These are phyloP conservation scores for Phytophthora lateralis DNA, from an alignment of 352 stramenopile genomes.

Conservation along the genomic window DNA sequence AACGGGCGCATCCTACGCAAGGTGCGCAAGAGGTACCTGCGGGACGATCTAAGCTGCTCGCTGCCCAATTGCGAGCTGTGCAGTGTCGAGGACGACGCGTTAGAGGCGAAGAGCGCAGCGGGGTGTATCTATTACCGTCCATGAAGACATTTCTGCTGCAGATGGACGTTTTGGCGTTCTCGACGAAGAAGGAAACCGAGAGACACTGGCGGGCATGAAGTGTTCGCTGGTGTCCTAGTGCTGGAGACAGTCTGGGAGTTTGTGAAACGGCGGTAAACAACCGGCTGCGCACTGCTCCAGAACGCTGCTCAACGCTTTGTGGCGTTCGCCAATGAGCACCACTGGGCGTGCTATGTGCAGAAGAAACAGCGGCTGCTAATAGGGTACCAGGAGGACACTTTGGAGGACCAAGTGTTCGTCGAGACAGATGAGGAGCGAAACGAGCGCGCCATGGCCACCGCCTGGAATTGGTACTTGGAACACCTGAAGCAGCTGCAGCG, in stretches of 20 bases:
- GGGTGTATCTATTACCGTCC: constrained; percentile 83
- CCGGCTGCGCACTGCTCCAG: constrained; percentile 85
- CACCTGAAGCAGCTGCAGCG: constrained; percentile 61
- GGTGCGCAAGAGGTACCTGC: constrained; percentile 86
- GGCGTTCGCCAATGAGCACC: constrained; percentile 94
- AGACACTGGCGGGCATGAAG: constrained; percentile 31
- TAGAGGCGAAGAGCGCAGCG: constrained; percentile 47
- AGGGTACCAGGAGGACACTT: constrained; percentile 20
- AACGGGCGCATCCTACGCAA: constrained; percentile 79
- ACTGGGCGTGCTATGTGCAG: constrained; percentile 73
- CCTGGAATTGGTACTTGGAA: constrained; percentile 76
- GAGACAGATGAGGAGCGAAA: constrained; percentile 85
- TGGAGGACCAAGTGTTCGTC: constrained; percentile 20
- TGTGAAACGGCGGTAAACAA: constrained; percentile 90
- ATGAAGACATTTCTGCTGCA: constrained; percentile 91
- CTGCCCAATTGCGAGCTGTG: constrained; percentile 65
- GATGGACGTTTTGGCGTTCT: constrained; percentile 91
- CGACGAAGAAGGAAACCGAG: constrained; percentile 44
- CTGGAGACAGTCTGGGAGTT: constrained; percentile 91
- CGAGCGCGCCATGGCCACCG: constrained; percentile 80
- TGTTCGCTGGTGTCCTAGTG: constrained; percentile 89
- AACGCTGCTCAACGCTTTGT: constrained; percentile 85
- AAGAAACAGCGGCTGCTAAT: constrained; percentile 46
- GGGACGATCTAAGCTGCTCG: constrained; percentile 87
- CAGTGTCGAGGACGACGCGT: constrained; percentile 58